A percentile compares a stretch with the other conserved stretches of the same genome.
Conservation (phyloP, 441 rosid species). For the Macaranga tanarius region DNA sequence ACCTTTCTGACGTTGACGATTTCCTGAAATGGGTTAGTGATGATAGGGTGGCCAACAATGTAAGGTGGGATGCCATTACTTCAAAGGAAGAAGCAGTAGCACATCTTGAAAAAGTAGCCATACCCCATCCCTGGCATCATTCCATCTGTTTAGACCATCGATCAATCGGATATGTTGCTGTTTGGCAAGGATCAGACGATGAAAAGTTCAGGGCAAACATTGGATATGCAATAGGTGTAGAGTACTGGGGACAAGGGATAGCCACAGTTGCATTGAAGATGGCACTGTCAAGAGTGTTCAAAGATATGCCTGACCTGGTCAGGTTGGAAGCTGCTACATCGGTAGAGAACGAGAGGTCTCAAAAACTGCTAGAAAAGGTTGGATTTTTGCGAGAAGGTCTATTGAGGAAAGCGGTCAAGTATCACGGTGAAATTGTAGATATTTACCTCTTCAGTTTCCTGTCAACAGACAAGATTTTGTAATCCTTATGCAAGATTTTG, state of each 20-base stretch:
- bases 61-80: conserved; percentile 36
- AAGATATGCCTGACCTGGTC: too few relatives aligned
- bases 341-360: background rate
- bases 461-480: conserved; percentile 26
- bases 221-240: conserved; percentile 34
- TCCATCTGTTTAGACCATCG: conserved; percentile 42
- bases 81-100: conserved; percentile 37
- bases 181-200: conserved; percentile 32
- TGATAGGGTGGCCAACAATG: conserved; percentile 36
- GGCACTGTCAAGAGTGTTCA: too few relatives aligned
- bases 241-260: conserved; percentile 31
- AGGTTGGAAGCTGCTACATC: conserved; percentile 13
- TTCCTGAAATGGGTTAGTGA: conserved; percentile 42
- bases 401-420: conserved; percentile 43
- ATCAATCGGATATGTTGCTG: conserved; percentile 38
- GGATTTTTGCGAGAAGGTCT: conserved; percentile 54
- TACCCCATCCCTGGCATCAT: conserved; percentile 41
- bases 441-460: conserved; percentile 39
- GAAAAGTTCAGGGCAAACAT: conserved; percentile 35
- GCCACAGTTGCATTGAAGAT: too few relatives aligned
- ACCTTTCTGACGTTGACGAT: conserved; percentile 43
- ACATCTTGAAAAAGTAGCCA: conserved; percentile 28
- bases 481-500: background rate
- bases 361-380: conserved; percentile 37
- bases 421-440: conserved; percentile 45